Evolutionary conservation across 805 yeast species (phyloP).

Genomic region (Suhomyces canberraensis): DNA sequence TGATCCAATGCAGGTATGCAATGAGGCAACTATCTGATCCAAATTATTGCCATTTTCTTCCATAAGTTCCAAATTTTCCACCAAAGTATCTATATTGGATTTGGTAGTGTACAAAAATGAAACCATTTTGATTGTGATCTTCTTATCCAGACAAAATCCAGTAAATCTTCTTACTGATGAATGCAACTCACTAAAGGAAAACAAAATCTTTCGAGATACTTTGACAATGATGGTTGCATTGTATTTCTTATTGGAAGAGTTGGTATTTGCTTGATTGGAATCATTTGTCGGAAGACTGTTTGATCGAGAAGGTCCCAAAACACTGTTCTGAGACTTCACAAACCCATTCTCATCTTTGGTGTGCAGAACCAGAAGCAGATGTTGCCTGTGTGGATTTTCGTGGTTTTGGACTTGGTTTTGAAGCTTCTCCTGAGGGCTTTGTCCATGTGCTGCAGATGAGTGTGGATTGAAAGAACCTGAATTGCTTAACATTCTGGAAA

Average conservation of each 20-base stretch:
- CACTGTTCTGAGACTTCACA: slow-evolving; percentile 2
- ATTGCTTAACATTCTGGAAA: not conserved
- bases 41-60: slow-evolving; percentile 37
- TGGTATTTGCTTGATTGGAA: slow-evolving; percentile 9
- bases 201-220: slow-evolving; percentile 58
- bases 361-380: slow-evolving; percentile 5
- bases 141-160: slow-evolving; percentile 55
- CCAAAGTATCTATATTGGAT: slow-evolving; percentile 53
- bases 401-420: not conserved
- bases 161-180: slow-evolving; percentile 55
- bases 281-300: slow-evolving; percentile 9
- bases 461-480: not conserved
- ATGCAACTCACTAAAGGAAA: slow-evolving; percentile 63
- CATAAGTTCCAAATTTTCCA: slow-evolving; percentile 52
- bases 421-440: not conserved
- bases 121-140: slow-evolving; percentile 51
- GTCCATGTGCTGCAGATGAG: not conserved
- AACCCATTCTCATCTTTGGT: not conserved
- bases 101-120: slow-evolving; percentile 50
- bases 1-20: slow-evolving; percentile 37
- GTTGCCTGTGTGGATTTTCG: slow-evolving; percentile 5
- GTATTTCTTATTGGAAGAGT: slow-evolving; percentile 6
- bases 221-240: slow-evolving; percentile 27
- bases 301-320: slow-evolving; percentile 1
- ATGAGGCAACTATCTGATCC: slow-evolving; percentile 27